A percentile compares a stretch with the other conserved stretches of the same genome.
Evolutionary conservation across 1,284 basidiomycete genomes (phyloP).

Genomic region (Pseudozyma flocculosa): DNA sequence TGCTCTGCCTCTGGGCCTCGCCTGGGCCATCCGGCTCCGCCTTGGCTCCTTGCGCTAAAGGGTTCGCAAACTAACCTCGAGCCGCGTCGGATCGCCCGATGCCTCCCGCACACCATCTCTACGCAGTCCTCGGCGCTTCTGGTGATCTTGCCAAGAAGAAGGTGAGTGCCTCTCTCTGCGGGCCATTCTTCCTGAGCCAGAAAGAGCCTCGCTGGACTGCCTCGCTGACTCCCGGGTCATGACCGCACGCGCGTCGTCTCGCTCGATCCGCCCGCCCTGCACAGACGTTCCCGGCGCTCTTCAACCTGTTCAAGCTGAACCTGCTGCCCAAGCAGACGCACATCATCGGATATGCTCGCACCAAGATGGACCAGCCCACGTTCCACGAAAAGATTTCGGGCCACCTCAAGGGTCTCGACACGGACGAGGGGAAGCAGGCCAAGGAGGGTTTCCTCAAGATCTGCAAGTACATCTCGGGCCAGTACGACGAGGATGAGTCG

Average conservation of each 20-base stretch:
- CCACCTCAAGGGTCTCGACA: conserved; percentile 40
- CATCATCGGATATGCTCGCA: conserved; percentile 59
- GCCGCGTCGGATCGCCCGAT: too few relatives aligned
- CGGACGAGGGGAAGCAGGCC: conserved; percentile 38
- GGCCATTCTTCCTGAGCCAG: too few relatives aligned
- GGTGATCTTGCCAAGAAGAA: conserved; percentile 99
- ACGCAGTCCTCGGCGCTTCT: conserved; percentile 90
- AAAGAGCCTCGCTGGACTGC: too few relatives aligned
- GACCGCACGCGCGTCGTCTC: too few relatives aligned
- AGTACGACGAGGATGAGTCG: conserved; percentile 52
- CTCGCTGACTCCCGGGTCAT: too few relatives aligned
- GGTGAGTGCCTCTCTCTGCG: conserved; percentile 64
- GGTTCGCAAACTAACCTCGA: too few relatives aligned
- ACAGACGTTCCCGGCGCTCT: conserved; percentile 55
- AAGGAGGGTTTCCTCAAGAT: conserved; percentile 45
- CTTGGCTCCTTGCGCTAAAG: too few relatives aligned
- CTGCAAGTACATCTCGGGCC: conserved; percentile 54
- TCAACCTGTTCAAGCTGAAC: conserved; percentile 49
- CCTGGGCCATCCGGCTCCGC: too few relatives aligned
- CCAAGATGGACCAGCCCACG: conserved; percentile 55
- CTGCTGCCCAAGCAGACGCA: conserved; percentile 47
- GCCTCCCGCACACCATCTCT: too few relatives aligned
- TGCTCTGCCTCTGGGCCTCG: too few relatives aligned
- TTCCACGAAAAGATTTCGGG: conserved; percentile 53
- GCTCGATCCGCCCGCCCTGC: too few relatives aligned